A percentile compares a stretch with the other conserved stretches of the same genome.
Evolutionary conservation across 1,139 yeast genomes (phyloP).

Genomic region (Pichia sp.): DNA sequence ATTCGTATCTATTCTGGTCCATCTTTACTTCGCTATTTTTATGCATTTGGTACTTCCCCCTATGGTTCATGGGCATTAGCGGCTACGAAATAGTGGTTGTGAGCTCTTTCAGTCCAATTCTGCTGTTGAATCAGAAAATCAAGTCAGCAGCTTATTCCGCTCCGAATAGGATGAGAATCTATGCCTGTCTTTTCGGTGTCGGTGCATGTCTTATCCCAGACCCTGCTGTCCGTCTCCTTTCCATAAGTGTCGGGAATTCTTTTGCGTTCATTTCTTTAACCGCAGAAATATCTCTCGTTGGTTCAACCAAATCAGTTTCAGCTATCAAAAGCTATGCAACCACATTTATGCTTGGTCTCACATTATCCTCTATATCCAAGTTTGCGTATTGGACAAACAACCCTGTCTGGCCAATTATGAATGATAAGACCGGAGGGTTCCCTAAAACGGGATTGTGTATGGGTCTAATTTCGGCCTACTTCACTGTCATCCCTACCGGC

Average conservation of each 20-base stretch:
- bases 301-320: conserved; percentile 39
- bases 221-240: conserved; percentile 66
- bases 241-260: conserved; percentile 62
- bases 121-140: conserved; percentile 52
- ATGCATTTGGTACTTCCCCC: conserved; percentile 93
- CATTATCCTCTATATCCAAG: conserved; percentile 69
- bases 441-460: conserved; percentile 66
- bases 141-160: conserved; percentile 36
- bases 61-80: conserved; percentile 96
- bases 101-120: conserved; percentile 41
- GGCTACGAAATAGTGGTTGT: conserved; percentile 81
- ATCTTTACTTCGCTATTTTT: conserved; percentile 73
- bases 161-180: conserved; percentile 52
- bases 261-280: conserved; percentile 57
- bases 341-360: conserved; percentile 68
- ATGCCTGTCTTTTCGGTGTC: conserved; percentile 64
- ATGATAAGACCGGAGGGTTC: conserved; percentile 79
- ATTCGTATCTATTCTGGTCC: conserved; percentile 80
- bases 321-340: conserved; percentile 50
- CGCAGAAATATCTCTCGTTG: conserved; percentile 49
- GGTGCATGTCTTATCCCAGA: conserved; percentile 66
- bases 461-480: conserved; percentile 61
- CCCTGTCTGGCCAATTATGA: conserved; percentile 96
- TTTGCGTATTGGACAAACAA: conserved; percentile 77
- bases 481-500: conserved; percentile 39